phyloP scores from a whole-genome alignment of 805 yeast genomes.

The Groenewaldozyma salmanticensis region DNA sequence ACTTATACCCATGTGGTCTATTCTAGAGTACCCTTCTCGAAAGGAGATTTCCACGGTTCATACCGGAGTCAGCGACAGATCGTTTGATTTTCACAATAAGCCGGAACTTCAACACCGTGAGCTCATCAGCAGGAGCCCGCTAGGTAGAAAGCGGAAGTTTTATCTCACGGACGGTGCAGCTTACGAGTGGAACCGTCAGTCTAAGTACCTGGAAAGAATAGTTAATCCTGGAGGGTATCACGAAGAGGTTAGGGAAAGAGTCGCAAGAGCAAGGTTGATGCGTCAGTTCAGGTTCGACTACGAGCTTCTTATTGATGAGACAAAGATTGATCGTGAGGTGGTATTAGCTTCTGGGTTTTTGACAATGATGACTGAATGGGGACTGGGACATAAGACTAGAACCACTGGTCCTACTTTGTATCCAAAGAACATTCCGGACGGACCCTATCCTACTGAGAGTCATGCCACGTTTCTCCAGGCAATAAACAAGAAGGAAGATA shows the following conservation, averaged over 20 bases:
- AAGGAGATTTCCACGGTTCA: slow-evolving; percentile 42
- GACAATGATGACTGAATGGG: slow-evolving; percentile 63
- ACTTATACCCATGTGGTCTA: slow-evolving; percentile 43
- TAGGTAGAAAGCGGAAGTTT: slow-evolving; percentile 38
- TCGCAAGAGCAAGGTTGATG: slow-evolving; percentile 47
- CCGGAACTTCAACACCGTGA: slow-evolving; percentile 37
- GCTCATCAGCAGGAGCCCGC: slow-evolving; percentile 17
- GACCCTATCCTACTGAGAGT: neutral
- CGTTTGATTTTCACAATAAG: slow-evolving; percentile 42
- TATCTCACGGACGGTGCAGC: slow-evolving; percentile 43
- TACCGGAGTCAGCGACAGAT: slow-evolving; percentile 37
- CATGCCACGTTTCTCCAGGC: neutral
- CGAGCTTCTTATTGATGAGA: slow-evolving; percentile 44
- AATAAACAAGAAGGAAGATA: too few relatives aligned
- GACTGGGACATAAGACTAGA: slow-evolving; percentile 41
- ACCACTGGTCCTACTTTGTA: slow-evolving; percentile 44
- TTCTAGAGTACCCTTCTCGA: slow-evolving; percentile 36
- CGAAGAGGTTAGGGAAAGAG: slow-evolving; percentile 44
- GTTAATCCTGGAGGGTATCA: slow-evolving; percentile 47
- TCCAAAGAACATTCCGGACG: slow-evolving; percentile 8
- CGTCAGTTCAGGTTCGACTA: slow-evolving; percentile 52
- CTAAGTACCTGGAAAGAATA: slow-evolving; percentile 43
- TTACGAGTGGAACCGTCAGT: slow-evolving; percentile 46
- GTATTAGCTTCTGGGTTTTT: slow-evolving; percentile 53
- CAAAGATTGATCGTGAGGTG: slow-evolving; percentile 38